Conservation (phyloP, 768 basidiomycete species). For the Paxillus ammoniavirescens region DNA sequence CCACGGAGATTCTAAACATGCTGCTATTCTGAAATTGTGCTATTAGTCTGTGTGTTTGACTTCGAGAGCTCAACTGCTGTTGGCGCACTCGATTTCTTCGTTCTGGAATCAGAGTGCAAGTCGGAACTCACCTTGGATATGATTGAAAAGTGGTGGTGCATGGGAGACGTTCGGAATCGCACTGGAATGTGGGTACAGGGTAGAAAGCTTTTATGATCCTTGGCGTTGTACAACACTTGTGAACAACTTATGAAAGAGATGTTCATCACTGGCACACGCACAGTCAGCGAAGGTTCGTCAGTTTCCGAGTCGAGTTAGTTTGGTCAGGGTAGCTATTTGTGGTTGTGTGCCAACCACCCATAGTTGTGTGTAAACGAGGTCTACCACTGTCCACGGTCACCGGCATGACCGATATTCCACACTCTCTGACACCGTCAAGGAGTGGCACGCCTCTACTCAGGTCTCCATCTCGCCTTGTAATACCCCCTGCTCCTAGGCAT, state of each 20-base stretch:
- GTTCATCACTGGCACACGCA: no score
- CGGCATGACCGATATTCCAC: constrained; percentile 26
- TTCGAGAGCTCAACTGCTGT: constrained; percentile 39
- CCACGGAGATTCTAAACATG: neutral
- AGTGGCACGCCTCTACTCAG: constrained; percentile 34
- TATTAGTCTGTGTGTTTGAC: constrained; percentile 49
- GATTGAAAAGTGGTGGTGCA: constrained; percentile 90
- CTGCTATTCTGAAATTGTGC: neutral
- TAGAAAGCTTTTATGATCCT: constrained; percentile 8
- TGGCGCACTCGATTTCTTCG: constrained; percentile 74
- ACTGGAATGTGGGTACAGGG: constrained; percentile 78
- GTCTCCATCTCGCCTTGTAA: constrained; percentile 53
- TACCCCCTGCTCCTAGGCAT: constrained; percentile 50
- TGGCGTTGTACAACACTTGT: neutral
- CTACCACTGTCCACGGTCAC: neutral
- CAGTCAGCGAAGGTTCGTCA: neutral
- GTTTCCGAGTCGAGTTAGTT: neutral
- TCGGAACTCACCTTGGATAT: constrained; percentile 42
- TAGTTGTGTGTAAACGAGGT: constrained; percentile 1
- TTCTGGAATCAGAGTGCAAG: constrained; percentile 20
- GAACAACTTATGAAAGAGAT: neutral
- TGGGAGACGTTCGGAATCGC: constrained; percentile 71
- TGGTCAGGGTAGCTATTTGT: constrained; percentile 7
- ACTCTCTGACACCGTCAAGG: constrained; percentile 35
- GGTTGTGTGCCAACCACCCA: constrained; percentile 12